phyloP scores from a whole-genome alignment of 2,329 filamentous ascomycete genomes.

The Sarocladium strictum region DNA sequence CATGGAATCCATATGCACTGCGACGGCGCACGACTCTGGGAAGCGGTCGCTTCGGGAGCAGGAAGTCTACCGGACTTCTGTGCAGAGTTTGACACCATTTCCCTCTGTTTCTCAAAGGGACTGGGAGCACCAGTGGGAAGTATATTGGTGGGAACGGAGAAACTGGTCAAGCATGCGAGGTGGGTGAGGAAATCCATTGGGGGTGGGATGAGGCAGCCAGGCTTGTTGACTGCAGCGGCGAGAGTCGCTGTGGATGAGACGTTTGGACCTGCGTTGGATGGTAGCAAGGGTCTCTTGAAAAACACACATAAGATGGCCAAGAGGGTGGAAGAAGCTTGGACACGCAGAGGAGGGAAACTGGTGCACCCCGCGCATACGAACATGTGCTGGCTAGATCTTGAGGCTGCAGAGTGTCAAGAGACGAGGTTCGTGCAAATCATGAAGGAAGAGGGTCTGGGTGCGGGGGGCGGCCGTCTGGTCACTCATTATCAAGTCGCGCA shows the following conservation, averaged over 20 bases:
- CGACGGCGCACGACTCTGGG: slow-evolving; percentile 78
- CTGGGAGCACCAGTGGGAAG: slow-evolving; percentile 76
- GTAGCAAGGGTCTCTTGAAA: slow-evolving; percentile 50
- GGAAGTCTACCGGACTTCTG: slow-evolving; percentile 63
- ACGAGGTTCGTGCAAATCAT: slow-evolving; percentile 34
- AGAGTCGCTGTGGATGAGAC: slow-evolving; percentile 56
- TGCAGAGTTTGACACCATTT: slow-evolving; percentile 66
- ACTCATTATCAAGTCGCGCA: slow-evolving; percentile 57
- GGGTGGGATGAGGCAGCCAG: slow-evolving; percentile 67
- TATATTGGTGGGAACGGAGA: slow-evolving; percentile 54
- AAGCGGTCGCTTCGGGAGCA: slow-evolving; percentile 66
- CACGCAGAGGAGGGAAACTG: slow-evolving; percentile 60
- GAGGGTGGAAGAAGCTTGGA: slow-evolving; percentile 65
- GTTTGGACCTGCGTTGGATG: slow-evolving; percentile 31
- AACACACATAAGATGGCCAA: slow-evolving; percentile 58
- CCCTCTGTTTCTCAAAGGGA: slow-evolving; percentile 76
- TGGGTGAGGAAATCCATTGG: slow-evolving; percentile 64
- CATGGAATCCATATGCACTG: slow-evolving; percentile 65
- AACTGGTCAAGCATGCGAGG: slow-evolving; percentile 31
- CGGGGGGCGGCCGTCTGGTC: slow-evolving; percentile 36
- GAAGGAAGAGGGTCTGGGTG: slow-evolving; percentile 34
- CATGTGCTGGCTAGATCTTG: slow-evolving; percentile 81
- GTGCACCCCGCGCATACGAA: slow-evolving; percentile 75
- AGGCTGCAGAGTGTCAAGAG: slow-evolving; percentile 43
- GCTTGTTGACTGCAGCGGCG: slow-evolving; percentile 66